These are phyloP conservation scores for Cryphonectria carpinicola DNA, from an alignment of 2,329 filamentous ascomycete species.

Conservation along the genomic window DNA sequence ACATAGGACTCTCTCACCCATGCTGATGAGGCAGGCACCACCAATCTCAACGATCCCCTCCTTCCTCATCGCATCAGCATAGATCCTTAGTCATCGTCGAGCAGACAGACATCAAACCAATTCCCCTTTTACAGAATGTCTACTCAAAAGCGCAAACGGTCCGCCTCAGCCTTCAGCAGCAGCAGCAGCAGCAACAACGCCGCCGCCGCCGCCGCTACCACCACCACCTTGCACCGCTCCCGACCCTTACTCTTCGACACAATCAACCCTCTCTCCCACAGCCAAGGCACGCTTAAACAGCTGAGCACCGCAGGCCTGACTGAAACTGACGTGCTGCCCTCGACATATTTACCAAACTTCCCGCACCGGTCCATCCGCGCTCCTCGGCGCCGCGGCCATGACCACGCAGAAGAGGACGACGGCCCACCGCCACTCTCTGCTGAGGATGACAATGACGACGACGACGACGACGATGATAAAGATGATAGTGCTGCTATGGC, in stretches of 20 bases:
- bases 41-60: background rate
- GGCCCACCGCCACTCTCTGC: constrained; percentile 12
- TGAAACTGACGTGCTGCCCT: constrained; percentile 49
- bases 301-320: constrained; percentile 57
- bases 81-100: background rate
- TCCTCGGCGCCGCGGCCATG: background rate
- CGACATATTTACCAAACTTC: constrained; percentile 46
- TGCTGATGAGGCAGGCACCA: background rate
- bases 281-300: constrained; percentile 55
- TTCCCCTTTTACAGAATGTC: constrained; percentile 5
- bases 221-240: constrained; percentile 14
- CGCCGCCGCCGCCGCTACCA: too few species aligned
- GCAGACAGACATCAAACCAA: background rate
- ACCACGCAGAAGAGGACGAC: background rate
- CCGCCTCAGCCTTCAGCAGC: constrained; percentile 31
- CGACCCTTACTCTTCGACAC: constrained; percentile 38
- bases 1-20: background rate
- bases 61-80: background rate
- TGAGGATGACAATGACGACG: constrained; percentile 23
- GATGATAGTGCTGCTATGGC: constrained; percentile 23
- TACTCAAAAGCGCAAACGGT: constrained; percentile 42
- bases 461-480: constrained; percentile 26
- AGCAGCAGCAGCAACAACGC: background rate
- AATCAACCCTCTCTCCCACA: constrained; percentile 61
- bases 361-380: constrained; percentile 49